Evolutionary conservation across 129 eudicot genomes (phyloP).

Genomic region (Gnaphalium uliginosum): DNA sequence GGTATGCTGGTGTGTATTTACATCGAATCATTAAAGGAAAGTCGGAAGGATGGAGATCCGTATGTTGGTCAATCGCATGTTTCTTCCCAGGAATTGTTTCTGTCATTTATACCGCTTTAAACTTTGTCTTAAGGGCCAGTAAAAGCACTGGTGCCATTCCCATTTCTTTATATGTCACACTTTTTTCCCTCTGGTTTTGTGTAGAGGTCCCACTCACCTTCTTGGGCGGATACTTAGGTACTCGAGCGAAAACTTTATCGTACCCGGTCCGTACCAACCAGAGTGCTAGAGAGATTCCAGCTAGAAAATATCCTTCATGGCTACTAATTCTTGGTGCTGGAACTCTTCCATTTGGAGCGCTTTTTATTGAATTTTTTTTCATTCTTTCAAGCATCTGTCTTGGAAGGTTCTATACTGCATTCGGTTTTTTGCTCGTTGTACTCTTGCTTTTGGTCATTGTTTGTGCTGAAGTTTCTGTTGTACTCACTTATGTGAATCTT

Average conservation of each 20-base stretch:
- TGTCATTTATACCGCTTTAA: constrained; percentile 46
- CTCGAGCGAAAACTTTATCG: constrained; percentile 49
- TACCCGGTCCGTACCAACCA: constrained; percentile 64
- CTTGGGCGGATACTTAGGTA: constrained; percentile 58
- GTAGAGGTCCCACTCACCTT: constrained; percentile 65
- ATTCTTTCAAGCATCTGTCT: constrained; percentile 54
- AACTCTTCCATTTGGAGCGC: constrained; percentile 67
- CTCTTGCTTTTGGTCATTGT: background rate
- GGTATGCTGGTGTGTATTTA: background rate
- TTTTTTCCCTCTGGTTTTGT: constrained; percentile 63
- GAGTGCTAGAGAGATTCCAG: constrained; percentile 60
- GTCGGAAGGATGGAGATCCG: constrained; percentile 64
- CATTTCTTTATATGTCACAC: constrained; percentile 48
- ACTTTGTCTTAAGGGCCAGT: constrained; percentile 56
- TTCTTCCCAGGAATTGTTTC: constrained; percentile 65
- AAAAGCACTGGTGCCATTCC: constrained; percentile 67
- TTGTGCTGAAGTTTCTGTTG: background rate
- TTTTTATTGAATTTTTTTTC: constrained; percentile 58
- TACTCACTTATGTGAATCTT: constrained; percentile 45
- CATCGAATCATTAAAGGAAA: constrained; percentile 46
- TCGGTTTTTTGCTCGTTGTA: background rate
- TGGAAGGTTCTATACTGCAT: constrained; percentile 8
- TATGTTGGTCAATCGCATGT: constrained; percentile 59
- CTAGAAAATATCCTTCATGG: constrained; percentile 65
- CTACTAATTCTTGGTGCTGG: constrained; percentile 70